phyloP scores from a whole-genome alignment of 1,284 basidiomycete species.

The Pyrrhoderma lamaoense region DNA sequence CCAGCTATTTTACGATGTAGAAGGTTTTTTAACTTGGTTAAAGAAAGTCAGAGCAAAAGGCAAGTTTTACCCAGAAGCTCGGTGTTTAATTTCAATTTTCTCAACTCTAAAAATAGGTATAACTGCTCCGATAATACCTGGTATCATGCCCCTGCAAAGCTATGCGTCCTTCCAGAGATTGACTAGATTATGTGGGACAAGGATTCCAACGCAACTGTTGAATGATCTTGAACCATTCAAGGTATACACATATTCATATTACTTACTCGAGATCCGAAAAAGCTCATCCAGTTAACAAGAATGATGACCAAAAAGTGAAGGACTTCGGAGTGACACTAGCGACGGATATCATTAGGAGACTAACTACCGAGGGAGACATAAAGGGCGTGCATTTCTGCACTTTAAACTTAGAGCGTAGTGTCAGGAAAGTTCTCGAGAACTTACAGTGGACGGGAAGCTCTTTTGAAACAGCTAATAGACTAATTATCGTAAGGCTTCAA shows the following conservation, averaged over 20 bases:
- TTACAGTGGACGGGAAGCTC: conserved; percentile 59
- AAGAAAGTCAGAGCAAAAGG: conserved; percentile 65
- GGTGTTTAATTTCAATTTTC: not conserved
- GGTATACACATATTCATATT: conserved; percentile 42
- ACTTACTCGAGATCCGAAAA: no score
- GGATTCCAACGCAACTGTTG: conserved; percentile 68
- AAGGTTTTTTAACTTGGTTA: conserved; percentile 78
- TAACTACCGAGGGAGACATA: conserved; percentile 54
- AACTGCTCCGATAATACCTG: conserved; percentile 85
- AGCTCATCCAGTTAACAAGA: conserved; percentile 36
- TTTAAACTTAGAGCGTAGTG: conserved; percentile 94
- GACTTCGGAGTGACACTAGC: conserved; percentile 81
- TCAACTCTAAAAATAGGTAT: conserved; percentile 53
- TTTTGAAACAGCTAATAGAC: conserved; percentile 46
- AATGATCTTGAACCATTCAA: conserved; percentile 72
- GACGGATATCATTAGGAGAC: conserved; percentile 62
- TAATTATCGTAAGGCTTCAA: conserved; percentile 52
- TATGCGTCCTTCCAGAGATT: conserved; percentile 90
- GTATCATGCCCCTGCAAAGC: conserved; percentile 98
- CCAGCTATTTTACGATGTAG: conserved; percentile 95
- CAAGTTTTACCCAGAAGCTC: conserved; percentile 28
- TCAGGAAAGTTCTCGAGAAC: conserved; percentile 78
- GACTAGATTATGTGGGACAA: conserved; percentile 82
- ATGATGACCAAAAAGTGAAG: conserved; percentile 88
- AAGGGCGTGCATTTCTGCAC: conserved; percentile 94